Conservation (phyloP, 441 rosid genomes). For the Arabidopsis lyrata region DNA sequence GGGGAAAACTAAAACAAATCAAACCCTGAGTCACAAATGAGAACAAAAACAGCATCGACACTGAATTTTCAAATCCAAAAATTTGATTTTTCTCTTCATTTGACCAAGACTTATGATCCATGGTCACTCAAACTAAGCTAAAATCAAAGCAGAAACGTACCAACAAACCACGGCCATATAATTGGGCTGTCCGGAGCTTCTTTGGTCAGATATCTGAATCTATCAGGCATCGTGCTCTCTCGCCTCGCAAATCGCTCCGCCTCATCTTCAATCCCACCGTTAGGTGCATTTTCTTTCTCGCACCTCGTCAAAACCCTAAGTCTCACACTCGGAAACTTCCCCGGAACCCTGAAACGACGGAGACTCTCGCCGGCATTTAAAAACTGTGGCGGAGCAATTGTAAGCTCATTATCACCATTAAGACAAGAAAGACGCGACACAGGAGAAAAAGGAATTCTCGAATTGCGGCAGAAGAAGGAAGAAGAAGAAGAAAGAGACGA, state of each 20-base stretch:
- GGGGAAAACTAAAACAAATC: neutral
- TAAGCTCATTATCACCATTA: constrained; percentile 4
- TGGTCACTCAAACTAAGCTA: neutral
- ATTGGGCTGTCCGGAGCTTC: constrained; percentile 78
- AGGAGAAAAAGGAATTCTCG: constrained; percentile 18
- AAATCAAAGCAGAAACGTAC: constrained; percentile 51
- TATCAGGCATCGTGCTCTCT: constrained; percentile 85
- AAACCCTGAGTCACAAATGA: constrained; percentile 5
- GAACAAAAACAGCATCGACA: neutral
- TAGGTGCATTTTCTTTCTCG: constrained; percentile 42
- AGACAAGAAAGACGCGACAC: neutral
- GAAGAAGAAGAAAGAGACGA: constrained; percentile 35
- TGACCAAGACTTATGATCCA: neutral
- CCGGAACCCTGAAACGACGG: constrained; percentile 31
- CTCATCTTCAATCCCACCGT: constrained; percentile 46
- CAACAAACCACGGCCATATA: constrained; percentile 85
- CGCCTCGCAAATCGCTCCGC: constrained; percentile 62
- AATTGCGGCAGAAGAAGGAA: constrained; percentile 23
- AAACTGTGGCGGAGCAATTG: constrained; percentile 18
- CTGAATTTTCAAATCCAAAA: neutral
- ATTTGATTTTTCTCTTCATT: neutral
- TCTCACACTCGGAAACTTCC: constrained; percentile 36
- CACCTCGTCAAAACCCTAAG: constrained; percentile 48
- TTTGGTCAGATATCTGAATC: constrained; percentile 81
- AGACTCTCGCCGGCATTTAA: constrained; percentile 9